A percentile compares a stretch with the other conserved stretches of the same genome.
Evolutionary conservation across 805 yeast species (phyloP).

Genomic region (Pichia scutulata): DNA sequence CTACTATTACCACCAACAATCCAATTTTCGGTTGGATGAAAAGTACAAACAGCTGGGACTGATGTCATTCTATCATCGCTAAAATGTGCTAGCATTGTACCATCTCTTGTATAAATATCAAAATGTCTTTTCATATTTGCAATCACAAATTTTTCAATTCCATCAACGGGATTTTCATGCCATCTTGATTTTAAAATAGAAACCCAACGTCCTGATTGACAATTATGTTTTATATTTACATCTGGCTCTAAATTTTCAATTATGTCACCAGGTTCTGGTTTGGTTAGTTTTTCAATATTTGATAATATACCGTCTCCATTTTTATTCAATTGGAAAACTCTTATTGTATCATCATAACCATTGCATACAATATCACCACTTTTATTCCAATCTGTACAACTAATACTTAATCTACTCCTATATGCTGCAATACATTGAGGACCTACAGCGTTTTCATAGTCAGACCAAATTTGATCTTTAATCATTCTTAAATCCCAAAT

Average conservation of each 20-base stretch:
- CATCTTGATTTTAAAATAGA: conserved; percentile 83
- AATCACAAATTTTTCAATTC: conserved; percentile 75
- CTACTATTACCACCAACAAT: conserved; percentile 90
- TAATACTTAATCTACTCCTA: conserved; percentile 69
- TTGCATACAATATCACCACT: conserved; percentile 73
- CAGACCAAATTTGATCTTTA: conserved; percentile 47
- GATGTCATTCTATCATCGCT: conserved; percentile 57
- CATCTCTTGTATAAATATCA: conserved; percentile 73
- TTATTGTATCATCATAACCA: conserved; percentile 84
- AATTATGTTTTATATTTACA: conserved; percentile 70
- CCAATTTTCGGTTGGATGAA: conserved; percentile 89
- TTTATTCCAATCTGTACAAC: conserved; percentile 76
- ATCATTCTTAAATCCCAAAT: conserved; percentile 78
- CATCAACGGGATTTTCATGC: conserved; percentile 68
- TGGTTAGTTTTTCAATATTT: conserved; percentile 9
- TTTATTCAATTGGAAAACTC: conserved; percentile 49
- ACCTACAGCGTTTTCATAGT: conserved; percentile 38
- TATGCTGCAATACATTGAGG: conserved; percentile 55
- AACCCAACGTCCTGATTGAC: conserved; percentile 97
- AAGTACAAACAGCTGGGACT: conserved; percentile 82
- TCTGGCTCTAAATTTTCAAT: conserved; percentile 48
- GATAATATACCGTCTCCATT: conserved; percentile 26
- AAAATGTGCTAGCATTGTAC: conserved; percentile 72
- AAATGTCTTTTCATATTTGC: conserved; percentile 88
- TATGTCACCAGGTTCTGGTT: conserved; percentile 19